Conservation (phyloP, 2,329 filamentous ascomycete genomes). For the Aspergillus sp. region DNA sequence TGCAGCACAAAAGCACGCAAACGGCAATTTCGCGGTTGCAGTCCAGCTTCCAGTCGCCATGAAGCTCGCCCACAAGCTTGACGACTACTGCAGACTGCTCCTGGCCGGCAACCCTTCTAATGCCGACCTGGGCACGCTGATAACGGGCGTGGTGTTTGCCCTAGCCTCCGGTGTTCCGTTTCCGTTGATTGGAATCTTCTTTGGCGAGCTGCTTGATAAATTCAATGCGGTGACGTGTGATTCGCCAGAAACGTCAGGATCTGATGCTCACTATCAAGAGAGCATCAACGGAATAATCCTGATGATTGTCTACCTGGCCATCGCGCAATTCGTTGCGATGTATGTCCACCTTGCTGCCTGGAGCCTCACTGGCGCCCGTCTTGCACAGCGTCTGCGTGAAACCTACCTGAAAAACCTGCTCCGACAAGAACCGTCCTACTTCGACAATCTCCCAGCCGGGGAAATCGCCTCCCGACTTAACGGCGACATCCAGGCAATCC, state of each 20-base stretch:
- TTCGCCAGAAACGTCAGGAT: slow-evolving; percentile 8
- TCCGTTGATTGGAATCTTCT: slow-evolving; percentile 31
- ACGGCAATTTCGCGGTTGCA: neutral
- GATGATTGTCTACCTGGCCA: slow-evolving; percentile 53
- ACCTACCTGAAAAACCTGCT: slow-evolving; percentile 69
- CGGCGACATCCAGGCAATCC: slow-evolving; percentile 79
- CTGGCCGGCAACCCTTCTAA: slow-evolving; percentile 29
- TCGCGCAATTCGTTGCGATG: slow-evolving; percentile 54
- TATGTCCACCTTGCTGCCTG: slow-evolving; percentile 57
- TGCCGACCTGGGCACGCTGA: slow-evolving; percentile 18
- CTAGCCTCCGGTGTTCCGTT: slow-evolving; percentile 33
- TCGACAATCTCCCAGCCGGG: slow-evolving; percentile 80
- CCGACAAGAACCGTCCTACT: slow-evolving; percentile 79
- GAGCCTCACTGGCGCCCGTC: slow-evolving; percentile 54
- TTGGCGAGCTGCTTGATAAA: slow-evolving; percentile 32
- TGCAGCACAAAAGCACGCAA: slow-evolving; percentile 2
- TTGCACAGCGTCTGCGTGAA: slow-evolving; percentile 54
- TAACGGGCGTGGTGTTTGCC: slow-evolving; percentile 19
- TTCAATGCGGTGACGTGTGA: slow-evolving; percentile 26
- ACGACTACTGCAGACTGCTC: slow-evolving; percentile 27
- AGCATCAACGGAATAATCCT: slow-evolving; percentile 47
- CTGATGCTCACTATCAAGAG: slow-evolving; percentile 12
- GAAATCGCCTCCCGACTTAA: slow-evolving; percentile 90
- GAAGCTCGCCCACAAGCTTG: slow-evolving; percentile 22
- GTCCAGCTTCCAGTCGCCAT: slow-evolving; percentile 9